A percentile compares a stretch with the other conserved stretches of the same genome.
Evolutionary conservation across 148 eudicot genomes (phyloP).

Genomic region (Chenopodium album): DNA sequence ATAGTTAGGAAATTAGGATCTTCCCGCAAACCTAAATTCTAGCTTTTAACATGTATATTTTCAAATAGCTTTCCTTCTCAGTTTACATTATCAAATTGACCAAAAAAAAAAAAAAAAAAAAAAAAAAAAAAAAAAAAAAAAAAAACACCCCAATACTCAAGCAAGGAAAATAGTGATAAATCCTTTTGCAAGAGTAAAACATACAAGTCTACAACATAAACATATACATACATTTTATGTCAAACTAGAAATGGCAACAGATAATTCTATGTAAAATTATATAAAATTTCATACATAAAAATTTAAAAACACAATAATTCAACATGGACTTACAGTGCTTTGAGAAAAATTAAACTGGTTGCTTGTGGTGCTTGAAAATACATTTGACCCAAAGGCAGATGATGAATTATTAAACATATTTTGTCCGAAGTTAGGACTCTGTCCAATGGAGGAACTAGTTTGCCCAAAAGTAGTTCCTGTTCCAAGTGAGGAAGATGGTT

Average conservation of each 20-base stretch:
- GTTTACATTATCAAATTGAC: not conserved
- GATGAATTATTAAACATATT: conserved; percentile 50
- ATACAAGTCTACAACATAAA: too few relatives aligned
- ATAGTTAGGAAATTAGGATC: too few relatives aligned
- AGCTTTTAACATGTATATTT: not conserved
- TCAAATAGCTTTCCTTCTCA: not conserved
- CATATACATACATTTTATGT: not conserved
- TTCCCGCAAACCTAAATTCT: not conserved
- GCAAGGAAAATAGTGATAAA: not conserved
- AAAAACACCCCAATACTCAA: not conserved
- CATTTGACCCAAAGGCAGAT: conserved; percentile 54
- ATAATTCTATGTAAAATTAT: too few relatives aligned
- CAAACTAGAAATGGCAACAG: not conserved
- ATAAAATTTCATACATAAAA: too few relatives aligned
- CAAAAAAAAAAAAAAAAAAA: not conserved
- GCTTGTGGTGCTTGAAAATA: conserved; percentile 57
- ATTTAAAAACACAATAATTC: too few relatives aligned
- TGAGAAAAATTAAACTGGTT: conserved; percentile 59
- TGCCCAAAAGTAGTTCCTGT: conserved; percentile 66
- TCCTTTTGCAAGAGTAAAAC: not conserved
- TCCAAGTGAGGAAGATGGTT: conserved; percentile 75
- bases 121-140: too few relatives aligned
- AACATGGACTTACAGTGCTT: conserved; percentile 48
- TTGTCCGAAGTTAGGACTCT: conserved; percentile 52
- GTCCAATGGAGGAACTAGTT: conserved; percentile 54